Percentiles rank a stretch among this genome's conserved stretches.
phyloP scores from a whole-genome alignment of 2,329 filamentous ascomycete genomes.

The Monosporascus sp. region DNA sequence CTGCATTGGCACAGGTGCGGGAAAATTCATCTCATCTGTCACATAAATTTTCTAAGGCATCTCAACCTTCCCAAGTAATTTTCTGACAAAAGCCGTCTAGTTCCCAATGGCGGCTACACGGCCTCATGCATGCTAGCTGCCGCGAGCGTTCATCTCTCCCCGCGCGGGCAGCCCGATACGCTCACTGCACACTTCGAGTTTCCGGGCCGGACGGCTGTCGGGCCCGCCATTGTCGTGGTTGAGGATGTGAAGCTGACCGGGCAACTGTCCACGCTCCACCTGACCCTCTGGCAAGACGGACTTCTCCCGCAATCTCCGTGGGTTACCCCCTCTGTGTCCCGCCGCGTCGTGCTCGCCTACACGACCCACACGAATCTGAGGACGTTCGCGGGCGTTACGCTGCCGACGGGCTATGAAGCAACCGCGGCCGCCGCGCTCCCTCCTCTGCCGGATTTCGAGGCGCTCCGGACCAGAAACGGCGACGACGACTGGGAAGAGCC shows the following conservation, averaged over 20 bases:
- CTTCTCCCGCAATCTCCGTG: constrained; percentile 7
- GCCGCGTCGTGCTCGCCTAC: constrained; percentile 10
- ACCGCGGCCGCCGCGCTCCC: constrained; percentile 3
- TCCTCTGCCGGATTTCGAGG: constrained; percentile 11
- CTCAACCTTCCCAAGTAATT: background rate
- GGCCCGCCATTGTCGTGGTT: constrained; percentile 14
- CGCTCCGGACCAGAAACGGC: constrained; percentile 1
- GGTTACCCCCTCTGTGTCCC: constrained; percentile 9
- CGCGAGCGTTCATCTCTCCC: constrained; percentile 11
- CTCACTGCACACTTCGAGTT: constrained; percentile 17
- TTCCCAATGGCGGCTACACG: constrained; percentile 23
- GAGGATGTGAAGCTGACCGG: constrained; percentile 20
- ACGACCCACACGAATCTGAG: constrained; percentile 8
- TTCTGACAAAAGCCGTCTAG: constrained; percentile 5
- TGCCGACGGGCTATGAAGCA: constrained; percentile 10
- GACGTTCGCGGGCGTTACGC: constrained; percentile 3
- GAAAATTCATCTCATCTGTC: background rate
- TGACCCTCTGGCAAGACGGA: constrained; percentile 18
- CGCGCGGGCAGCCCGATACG: constrained; percentile 7
- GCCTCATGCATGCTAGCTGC: constrained; percentile 18
- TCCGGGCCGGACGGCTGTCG: constrained; percentile 9
- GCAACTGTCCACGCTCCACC: constrained; percentile 16
- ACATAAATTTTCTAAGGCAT: background rate
- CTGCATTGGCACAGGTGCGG: constrained; percentile 20
- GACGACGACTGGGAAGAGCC: constrained; percentile 17